A percentile compares a stretch with the other conserved stretches of the same genome.
Conservation (phyloP, 2,329 filamentous ascomycete genomes). For the Akanthomyces uredinophilus region DNA sequence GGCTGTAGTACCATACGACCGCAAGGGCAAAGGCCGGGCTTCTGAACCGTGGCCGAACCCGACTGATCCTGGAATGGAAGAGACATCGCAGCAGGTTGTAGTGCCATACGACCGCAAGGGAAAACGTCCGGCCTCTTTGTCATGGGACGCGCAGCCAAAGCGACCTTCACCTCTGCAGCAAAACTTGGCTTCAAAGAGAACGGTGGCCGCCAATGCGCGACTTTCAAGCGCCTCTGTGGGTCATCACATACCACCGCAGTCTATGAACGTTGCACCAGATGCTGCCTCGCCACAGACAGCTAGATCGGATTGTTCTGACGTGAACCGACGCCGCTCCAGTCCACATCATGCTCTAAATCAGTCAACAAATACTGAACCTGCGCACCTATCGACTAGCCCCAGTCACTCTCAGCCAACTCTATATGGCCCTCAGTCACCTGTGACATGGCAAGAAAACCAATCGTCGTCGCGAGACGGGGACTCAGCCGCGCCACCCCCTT, state of each 20-base stretch:
- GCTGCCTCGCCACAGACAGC: background rate
- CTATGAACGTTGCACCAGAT: background rate
- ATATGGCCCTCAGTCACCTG: background rate
- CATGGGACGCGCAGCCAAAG: background rate
- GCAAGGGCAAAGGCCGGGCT: background rate
- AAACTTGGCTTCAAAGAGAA: background rate
- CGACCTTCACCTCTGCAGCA: background rate
- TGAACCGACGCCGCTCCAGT: background rate
- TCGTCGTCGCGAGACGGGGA: background rate
- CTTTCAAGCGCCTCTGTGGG: too few relatives aligned
- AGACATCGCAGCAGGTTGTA: background rate
- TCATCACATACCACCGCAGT: background rate
- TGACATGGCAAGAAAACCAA: background rate
- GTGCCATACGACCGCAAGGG: background rate
- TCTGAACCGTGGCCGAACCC: too few relatives aligned
- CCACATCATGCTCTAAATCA: background rate
- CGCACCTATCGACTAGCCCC: background rate
- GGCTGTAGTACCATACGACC: background rate
- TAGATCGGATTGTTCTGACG: background rate
- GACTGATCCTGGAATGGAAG: background rate
- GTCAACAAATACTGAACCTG: background rate
- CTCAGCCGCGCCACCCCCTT: background rate
- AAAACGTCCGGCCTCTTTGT: background rate
- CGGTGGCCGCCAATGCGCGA: too few relatives aligned
- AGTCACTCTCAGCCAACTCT: background rate